Evolutionary conservation across 352 stramenopile species (phyloP), one percentile per base, ranked within the genome.

Genomic region (Thalassiosira sp.): DNA sequence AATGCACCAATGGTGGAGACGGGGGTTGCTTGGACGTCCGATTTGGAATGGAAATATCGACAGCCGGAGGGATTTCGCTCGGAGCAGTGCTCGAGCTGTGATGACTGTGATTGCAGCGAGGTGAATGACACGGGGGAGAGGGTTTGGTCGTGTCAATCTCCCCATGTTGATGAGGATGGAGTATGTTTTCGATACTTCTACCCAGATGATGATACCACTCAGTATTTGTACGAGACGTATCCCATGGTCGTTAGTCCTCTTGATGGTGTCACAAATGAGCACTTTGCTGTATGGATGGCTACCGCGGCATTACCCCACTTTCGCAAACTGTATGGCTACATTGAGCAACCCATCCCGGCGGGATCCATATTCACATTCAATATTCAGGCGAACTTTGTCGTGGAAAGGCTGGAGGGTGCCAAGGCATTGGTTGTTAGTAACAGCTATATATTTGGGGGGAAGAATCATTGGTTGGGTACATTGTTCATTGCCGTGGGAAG

Each of bases 201-300:
- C 80, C 91, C 90, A 0, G 48, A 94, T 16, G 85, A 94, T 37
- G 64, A 87, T 48, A 92, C 74, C 1, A 93, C 80, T 10, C 87
- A 92, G 62, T 95, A 95, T 66, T 54, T 93, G 5, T 90, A 92
- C 67, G 81, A 91, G 60, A 95, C 89, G 0, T 96, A 95, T 66
- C 89, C 89, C n/a, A 83, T 91, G 62, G 79, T 93, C 16, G 90
- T 95, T 27, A 89, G 46, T 79, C 88, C 89, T 2, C 43, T 94
- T 7, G 90, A 94, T 25, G 95, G 96, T 33, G 96, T 99, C 6
- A 93, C 96, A 66, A 96, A 99, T 84, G 97, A 99, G 85, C 97
- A 99, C 85, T 99, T 99, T 88, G 98, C 99, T 46, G 97, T 99
- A 15, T 99, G 97, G 97, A 99, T 99, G 97, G 91, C 96, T 35